Conservation (phyloP, 1,284 basidiomycete genomes). For the Heterobasidion occidentale region DNA sequence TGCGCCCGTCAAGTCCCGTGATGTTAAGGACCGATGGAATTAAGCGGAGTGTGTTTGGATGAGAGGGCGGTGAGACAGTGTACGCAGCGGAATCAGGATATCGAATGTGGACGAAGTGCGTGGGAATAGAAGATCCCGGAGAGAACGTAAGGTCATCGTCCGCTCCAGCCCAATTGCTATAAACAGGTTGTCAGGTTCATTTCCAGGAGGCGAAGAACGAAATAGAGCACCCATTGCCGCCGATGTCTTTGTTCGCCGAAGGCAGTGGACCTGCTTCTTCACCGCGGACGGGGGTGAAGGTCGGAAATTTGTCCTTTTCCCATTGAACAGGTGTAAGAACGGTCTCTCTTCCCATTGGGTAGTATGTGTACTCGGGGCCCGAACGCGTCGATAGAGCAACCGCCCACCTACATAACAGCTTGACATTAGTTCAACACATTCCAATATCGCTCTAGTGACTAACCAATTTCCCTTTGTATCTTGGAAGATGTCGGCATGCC, state of each 20-base stretch:
- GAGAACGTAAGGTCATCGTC: constrained; percentile 18
- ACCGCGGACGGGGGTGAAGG: constrained; percentile 7
- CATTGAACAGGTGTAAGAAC: constrained; percentile 17
- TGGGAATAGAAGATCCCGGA: constrained; percentile 15
- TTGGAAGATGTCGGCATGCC: constrained; percentile 20
- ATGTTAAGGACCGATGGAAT: constrained; percentile 20
- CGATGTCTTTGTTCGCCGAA: not conserved
- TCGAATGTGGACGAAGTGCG: constrained; percentile 23
- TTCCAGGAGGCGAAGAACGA: not conserved
- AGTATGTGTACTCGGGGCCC: constrained; percentile 10
- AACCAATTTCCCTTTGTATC: constrained; percentile 19
- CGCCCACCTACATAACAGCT: constrained; percentile 8
- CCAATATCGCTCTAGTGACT: not conserved
- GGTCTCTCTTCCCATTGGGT: constrained; percentile 22
- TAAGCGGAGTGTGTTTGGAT: constrained; percentile 19
- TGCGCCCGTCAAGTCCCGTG: constrained; percentile 17
- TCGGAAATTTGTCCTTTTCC: constrained; percentile 10
- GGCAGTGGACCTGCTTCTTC: constrained; percentile 2
- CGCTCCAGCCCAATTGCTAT: constrained; percentile 13
- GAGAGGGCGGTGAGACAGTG: constrained; percentile 16
- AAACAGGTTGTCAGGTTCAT: too few species aligned
- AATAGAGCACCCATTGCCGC: not conserved
- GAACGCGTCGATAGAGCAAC: constrained; percentile 17
- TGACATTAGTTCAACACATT: not conserved
- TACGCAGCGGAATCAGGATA: constrained; percentile 18